These are phyloP conservation scores for Prosopis cineraria DNA, from an alignment of 306 rosid species.

Conservation along the genomic window DNA sequence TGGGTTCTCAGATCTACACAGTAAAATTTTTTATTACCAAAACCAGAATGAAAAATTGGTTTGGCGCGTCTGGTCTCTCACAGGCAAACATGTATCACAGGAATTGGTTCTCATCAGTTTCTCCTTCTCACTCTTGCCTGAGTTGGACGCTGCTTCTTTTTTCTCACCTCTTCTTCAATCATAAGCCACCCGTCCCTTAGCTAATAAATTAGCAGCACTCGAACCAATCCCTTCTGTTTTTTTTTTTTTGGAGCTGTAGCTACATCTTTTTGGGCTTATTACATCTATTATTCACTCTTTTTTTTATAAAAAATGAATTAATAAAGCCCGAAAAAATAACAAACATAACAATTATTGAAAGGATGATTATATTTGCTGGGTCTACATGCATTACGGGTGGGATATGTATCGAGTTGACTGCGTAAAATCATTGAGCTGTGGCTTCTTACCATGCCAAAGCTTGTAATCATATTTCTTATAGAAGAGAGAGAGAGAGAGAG, in stretches of 20 bases:
- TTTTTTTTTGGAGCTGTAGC: background rate
- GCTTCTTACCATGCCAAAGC: slow-evolving; percentile 23
- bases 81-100: background rate
- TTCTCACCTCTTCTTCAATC: background rate
- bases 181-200: background rate
- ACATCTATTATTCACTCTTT: background rate
- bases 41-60: no score
- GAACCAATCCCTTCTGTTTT: background rate
- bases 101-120: background rate
- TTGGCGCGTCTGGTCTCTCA: background rate
- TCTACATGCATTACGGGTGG: slow-evolving; percentile 28
- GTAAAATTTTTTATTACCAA: no score
- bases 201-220: no score
- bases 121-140: background rate
- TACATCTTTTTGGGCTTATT: background rate
- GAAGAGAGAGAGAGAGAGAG: background rate
- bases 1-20: no score
- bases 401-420: slow-evolving; percentile 4
- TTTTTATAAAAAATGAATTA: background rate
- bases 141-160: background rate
- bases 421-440: slow-evolving; percentile 31
- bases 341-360: slow-evolving; percentile 34
- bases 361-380: slow-evolving; percentile 35
- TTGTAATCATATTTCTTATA: background rate
- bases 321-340: background rate